phyloP scores from a whole-genome alignment of 2,329 filamentous ascomycete species.

The Colletotrichum theobromicola region DNA sequence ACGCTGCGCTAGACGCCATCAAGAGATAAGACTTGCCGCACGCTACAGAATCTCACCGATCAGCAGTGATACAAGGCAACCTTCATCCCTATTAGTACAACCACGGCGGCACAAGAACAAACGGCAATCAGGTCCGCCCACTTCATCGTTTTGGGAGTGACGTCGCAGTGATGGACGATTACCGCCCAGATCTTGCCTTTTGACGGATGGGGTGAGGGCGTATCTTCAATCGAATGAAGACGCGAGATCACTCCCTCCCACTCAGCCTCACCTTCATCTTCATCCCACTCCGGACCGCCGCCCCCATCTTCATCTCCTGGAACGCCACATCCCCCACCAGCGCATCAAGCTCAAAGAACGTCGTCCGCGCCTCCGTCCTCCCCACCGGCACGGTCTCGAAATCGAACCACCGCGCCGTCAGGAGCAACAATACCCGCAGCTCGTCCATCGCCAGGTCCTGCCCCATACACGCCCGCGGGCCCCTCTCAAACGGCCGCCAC shows the following conservation, averaged over 20 bases:
- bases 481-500: slow-evolving; percentile 36
- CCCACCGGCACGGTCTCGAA: slow-evolving; percentile 25
- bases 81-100: background rate
- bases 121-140: background rate
- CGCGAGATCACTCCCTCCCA: background rate
- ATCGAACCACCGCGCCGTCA: slow-evolving; percentile 25
- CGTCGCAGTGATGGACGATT: background rate
- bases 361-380: background rate
- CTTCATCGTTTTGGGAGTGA: background rate
- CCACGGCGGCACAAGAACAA: background rate
- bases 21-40: background rate
- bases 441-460: slow-evolving; percentile 37
- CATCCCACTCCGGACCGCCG: slow-evolving; percentile 1
- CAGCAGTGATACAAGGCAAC: background rate
- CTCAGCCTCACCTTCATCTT: background rate
- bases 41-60: background rate
- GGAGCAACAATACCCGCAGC: slow-evolving; percentile 27
- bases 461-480: slow-evolving; percentile 37
- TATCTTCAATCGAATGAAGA: background rate
- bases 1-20: background rate
- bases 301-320: slow-evolving; percentile 18
- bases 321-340: slow-evolving; percentile 24
- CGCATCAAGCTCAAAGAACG: slow-evolving; percentile 26
- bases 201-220: no score
- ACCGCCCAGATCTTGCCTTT: background rate